A percentile compares a stretch with the other conserved stretches of the same genome.
These are phyloP conservation scores for Arthrobotrys musiformis DNA, from an alignment of 2,329 filamentous ascomycete genomes.

Conservation along the genomic window DNA sequence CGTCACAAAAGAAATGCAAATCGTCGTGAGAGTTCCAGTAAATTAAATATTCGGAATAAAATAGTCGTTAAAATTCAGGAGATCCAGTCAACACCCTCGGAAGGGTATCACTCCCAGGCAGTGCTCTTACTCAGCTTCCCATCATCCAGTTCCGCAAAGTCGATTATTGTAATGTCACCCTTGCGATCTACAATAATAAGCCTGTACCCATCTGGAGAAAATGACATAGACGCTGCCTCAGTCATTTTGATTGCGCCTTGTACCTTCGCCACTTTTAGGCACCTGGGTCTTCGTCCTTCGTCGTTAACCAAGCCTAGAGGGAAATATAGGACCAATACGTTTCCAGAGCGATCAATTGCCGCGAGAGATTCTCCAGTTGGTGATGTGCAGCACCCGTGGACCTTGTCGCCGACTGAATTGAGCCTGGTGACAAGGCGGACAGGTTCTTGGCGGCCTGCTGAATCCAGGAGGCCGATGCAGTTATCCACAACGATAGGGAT, in stretches of 20 bases:
- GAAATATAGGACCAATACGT: conserved; percentile 51
- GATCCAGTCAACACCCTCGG: not conserved
- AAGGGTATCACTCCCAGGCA: conserved; percentile 39
- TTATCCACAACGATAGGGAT: conserved; percentile 54
- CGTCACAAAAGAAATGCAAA: not conserved
- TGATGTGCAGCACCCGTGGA: conserved; percentile 54
- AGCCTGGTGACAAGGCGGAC: conserved; percentile 44
- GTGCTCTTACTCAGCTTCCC: conserved; percentile 45
- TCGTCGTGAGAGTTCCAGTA: not conserved
- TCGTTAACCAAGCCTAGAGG: conserved; percentile 49
- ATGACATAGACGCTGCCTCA: conserved; percentile 49
- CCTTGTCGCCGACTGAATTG: conserved; percentile 51
- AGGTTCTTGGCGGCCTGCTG: conserved; percentile 29
- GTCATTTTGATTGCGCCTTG: conserved; percentile 54
- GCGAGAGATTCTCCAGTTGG: conserved; percentile 50
- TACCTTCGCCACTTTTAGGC: conserved; percentile 51
- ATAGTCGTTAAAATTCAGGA: not conserved
- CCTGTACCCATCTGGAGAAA: conserved; percentile 49
- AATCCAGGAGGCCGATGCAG: conserved; percentile 49
- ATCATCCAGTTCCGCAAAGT: conserved; percentile 55
- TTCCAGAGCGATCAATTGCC: conserved; percentile 43
- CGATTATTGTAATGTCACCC: conserved; percentile 51
- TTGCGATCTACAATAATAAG: conserved; percentile 54
- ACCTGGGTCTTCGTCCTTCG: conserved; percentile 48
- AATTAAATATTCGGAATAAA: not conserved